These are phyloP conservation scores for Pisolithus marmoratus DNA, from an alignment of 768 basidiomycete species.

Conservation along the genomic window DNA sequence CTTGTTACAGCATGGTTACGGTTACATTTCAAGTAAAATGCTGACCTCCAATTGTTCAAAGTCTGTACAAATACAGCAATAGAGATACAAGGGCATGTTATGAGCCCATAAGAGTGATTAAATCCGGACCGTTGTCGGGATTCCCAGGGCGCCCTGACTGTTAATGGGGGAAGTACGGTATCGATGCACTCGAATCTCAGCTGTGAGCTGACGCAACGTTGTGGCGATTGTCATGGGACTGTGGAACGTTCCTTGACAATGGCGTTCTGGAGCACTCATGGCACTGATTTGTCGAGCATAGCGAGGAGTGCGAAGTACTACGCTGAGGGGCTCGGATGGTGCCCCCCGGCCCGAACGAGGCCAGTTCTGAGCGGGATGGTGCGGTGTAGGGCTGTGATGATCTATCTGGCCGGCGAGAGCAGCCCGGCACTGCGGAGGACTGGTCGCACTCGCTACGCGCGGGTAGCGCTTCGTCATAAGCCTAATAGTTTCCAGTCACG, in stretches of 20 bases:
- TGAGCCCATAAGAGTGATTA: neutral
- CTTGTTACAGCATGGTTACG: too few species aligned
- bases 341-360: slow-evolving; percentile 31
- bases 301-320: slow-evolving; percentile 14
- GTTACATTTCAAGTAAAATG: too few species aligned
- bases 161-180: neutral
- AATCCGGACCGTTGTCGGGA: neutral
- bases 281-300: slow-evolving; percentile 23
- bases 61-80: slow-evolving; percentile 6
- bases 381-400: slow-evolving; percentile 17
- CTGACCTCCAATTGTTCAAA: too few species aligned
- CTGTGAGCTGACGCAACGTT: neutral
- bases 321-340: slow-evolving; percentile 35
- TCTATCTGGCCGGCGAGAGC: neutral
- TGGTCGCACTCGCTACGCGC: slow-evolving; percentile 15
- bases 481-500: slow-evolving; percentile 6
- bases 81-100: slow-evolving; percentile 7
- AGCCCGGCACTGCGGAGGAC: slow-evolving; percentile 7
- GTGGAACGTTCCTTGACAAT: slow-evolving; percentile 10
- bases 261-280: slow-evolving; percentile 3
- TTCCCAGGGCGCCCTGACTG: too few species aligned
- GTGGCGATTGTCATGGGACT: neutral
- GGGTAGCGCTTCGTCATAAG: slow-evolving; percentile 23
- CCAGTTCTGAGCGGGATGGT: slow-evolving; percentile 33
- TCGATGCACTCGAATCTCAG: slow-evolving; percentile 5